Evolutionary conservation across 2,329 filamentous ascomycete genomes (phyloP).

Genomic region (Trichoderma oligosporum): DNA sequence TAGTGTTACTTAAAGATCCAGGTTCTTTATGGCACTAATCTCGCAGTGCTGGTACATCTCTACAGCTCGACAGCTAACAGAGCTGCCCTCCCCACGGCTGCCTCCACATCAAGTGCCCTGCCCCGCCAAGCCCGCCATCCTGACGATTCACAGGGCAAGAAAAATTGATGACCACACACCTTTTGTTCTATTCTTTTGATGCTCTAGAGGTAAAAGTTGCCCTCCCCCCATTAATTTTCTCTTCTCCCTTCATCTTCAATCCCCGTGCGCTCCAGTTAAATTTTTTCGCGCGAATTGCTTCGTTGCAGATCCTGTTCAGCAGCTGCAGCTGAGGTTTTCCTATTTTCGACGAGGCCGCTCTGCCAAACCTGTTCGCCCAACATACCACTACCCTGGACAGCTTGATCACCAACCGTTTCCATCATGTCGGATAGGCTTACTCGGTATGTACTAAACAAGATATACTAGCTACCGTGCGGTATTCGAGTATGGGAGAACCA

Average conservation of each 20-base stretch:
- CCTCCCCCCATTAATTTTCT: conserved; percentile 19
- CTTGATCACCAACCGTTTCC: conserved; percentile 26
- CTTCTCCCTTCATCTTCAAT: conserved; percentile 13
- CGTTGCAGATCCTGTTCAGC: conserved; percentile 8
- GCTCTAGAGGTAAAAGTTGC: conserved; percentile 16
- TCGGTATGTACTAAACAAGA: conserved; percentile 59
- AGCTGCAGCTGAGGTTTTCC: conserved; percentile 3
- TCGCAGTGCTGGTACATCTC: not conserved
- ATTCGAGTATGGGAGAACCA: not conserved
- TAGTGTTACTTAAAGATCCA: not conserved
- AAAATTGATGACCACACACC: conserved; percentile 41
- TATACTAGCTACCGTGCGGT: not conserved
- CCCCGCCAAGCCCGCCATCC: conserved; percentile 36
- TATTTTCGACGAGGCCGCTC: not conserved
- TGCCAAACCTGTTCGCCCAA: not conserved
- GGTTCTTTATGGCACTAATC: not conserved
- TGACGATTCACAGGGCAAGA: conserved; percentile 39
- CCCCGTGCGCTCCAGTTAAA: not conserved
- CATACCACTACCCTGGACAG: conserved; percentile 5
- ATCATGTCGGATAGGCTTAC: conserved; percentile 92
- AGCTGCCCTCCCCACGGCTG: not conserved
- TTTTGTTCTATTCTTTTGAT: not conserved
- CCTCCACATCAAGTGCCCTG: conserved; percentile 23
- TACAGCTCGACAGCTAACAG: conserved; percentile 4
- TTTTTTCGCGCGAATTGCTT: not conserved